Base-by-base conservation (phyloP, 495 filamentous ascomycete species). In the Alectoria sarmentosa region DNA sequence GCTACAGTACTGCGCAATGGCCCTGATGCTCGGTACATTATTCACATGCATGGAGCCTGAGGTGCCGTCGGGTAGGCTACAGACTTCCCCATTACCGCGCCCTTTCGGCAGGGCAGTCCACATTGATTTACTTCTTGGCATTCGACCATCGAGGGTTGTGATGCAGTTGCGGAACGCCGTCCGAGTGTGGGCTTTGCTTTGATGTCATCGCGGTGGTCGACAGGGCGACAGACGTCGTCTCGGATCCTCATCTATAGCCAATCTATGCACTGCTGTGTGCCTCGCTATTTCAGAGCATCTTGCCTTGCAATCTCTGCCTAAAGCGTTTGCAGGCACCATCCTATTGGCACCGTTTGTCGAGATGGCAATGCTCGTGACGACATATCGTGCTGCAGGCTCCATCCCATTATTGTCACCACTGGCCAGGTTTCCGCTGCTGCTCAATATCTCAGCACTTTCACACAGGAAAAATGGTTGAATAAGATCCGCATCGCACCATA, bases 91-190 rank as follows among this genome's bases (percentile, higher is more conserved):
- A 83, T 65, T 90, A 88, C 71, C 86, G 85, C 55, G 77, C 83
- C 38, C 72, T 89, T 14, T 83, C 85, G 7, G 79, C 82, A 55
- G 83, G 82, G 0, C 78, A 83, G 19, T 76, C 76, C 14, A 78
- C 79, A 44, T 80, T 78, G 66, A 81, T 82, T 41, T 86, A 90
- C 63, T 78, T 89, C 36, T 69, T 90, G 0, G 77, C 85, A 21
- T 79, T 92, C 63, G 89, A 92, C 76, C 93, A 93, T 73, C 85
- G 91, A 26, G 90, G 90, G 37, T 94, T 88, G 70, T 90, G 90
- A 23, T 80, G 79, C 55, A 90, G 86, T 55, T 84, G 80, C 8
- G 90, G 91, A 23, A 75, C 73, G 9, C 90, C 90, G 17, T 87
- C 87, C 0, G 90, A 94, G 71, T 63, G 70, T 2, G 91, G 91